Evolutionary conservation across 345 rosid genomes (phyloP).

Genomic region (Melaleuca alternifolia): DNA sequence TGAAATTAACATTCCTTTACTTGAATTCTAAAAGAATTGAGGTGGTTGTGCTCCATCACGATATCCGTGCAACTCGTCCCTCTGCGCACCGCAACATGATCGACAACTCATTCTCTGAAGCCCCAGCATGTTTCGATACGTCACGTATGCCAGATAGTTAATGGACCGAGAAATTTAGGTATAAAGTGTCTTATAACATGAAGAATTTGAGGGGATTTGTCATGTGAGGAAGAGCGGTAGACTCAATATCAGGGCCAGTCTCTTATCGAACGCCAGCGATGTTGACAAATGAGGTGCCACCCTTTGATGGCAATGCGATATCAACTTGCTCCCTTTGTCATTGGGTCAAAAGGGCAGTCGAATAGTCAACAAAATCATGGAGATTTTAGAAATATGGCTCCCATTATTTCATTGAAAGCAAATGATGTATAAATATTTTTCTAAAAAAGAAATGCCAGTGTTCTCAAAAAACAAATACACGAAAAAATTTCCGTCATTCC

Average conservation of each 20-base stretch:
- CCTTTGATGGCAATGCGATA: conserved; percentile 10
- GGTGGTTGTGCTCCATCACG: conserved; percentile 7
- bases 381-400: background rate
- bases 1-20: background rate
- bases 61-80: conserved; percentile 15
- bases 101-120: conserved; percentile 16
- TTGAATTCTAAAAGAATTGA: conserved; percentile 7
- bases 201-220: no score
- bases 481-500: no score
- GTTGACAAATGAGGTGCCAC: background rate
- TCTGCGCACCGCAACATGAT: conserved; percentile 15
- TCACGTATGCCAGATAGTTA: no score
- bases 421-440: no score
- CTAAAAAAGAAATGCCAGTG: no score
- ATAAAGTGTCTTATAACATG: background rate
- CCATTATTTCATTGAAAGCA: rapidly evolving
- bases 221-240: no score
- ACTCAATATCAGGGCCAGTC: conserved; percentile 20
- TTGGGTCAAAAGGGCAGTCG: background rate
- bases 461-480: no score
- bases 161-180: background rate
- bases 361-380: background rate
- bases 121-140: conserved; percentile 10
- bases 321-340: conserved; percentile 6
- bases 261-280: conserved; percentile 5